Conservation (phyloP, 176 grass and related monocot species). For the Carex littledalei region DNA sequence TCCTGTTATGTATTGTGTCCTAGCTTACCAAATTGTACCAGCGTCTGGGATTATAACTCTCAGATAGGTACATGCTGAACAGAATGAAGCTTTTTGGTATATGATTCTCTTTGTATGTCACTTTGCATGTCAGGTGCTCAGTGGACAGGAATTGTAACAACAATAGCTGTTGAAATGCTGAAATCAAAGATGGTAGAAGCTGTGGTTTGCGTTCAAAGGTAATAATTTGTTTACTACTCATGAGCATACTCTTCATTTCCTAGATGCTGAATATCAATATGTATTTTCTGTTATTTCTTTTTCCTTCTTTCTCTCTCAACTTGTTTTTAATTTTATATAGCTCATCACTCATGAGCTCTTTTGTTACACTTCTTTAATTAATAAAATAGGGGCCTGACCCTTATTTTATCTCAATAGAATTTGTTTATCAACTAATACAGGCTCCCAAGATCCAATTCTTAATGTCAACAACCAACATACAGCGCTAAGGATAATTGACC, state of each 20-base stretch:
- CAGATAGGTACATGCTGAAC: neutral
- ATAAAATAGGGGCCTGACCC: no score
- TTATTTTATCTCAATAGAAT: no score
- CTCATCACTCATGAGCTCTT: no score
- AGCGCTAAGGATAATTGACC: neutral
- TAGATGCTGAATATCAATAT: no score
- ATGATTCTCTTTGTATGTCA: constrained; percentile 22
- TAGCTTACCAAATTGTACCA: neutral
- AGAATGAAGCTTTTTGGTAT: neutral
- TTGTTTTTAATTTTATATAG: no score
- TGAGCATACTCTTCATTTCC: no score
- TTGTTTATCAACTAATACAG: neutral
- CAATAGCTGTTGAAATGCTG: constrained; percentile 92
- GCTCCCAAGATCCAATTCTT: neutral
- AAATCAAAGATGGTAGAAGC: constrained; percentile 84
- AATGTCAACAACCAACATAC: neutral
- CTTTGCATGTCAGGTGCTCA: constrained; percentile 56
- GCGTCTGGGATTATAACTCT: neutral
- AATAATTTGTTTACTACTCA: neutral
- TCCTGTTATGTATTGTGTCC: neutral
- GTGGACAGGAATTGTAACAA: constrained; percentile 89
- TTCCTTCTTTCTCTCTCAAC: no score
- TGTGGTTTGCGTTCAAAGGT: constrained; percentile 97
- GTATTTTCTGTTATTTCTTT: no score
- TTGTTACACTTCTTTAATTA: no score